These are phyloP conservation scores for Blastocystis sp. DNA, from an alignment of 352 stramenopile genomes.

Conservation along the genomic window DNA sequence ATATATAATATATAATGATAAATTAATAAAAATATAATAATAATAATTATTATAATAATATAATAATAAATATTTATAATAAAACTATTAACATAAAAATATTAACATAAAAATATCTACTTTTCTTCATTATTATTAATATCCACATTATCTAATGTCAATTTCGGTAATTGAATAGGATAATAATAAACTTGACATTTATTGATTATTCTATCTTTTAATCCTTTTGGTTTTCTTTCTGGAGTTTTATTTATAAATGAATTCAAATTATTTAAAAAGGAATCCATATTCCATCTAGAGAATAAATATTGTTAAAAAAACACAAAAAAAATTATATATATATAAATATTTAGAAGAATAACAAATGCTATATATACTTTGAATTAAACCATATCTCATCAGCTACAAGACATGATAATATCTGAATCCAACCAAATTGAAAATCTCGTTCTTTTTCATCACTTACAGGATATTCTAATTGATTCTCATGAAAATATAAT, in stretches of 20 bases:
- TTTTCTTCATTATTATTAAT: no score
- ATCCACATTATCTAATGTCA: no score
- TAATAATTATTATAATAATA: no score
- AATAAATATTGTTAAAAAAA: conserved; percentile 45
- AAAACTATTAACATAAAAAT: no score
- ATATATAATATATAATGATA: background rate
- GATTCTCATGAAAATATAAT: conserved; percentile 55
- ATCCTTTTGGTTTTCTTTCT: conserved; percentile 39
- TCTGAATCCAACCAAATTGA: conserved; percentile 49
- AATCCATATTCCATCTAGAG: conserved; percentile 44
- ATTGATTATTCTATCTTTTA: conserved; percentile 36
- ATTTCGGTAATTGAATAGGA: conserved; percentile 42
- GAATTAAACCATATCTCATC: conserved; percentile 51
- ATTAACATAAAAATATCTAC: no score
- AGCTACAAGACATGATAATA: conserved; percentile 47
- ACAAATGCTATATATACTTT: no score
- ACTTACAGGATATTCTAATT: conserved; percentile 49
- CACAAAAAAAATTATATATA: no score
- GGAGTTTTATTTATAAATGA: conserved; percentile 49
- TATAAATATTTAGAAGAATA: no score
- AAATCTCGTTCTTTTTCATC: conserved; percentile 47
- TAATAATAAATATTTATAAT: no score
- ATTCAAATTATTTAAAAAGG: conserved; percentile 33
- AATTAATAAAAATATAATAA: no score
- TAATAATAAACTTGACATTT: conserved; percentile 48